Percentiles rank a stretch among this genome's conserved stretches.
Evolutionary conservation across 768 basidiomycete species (phyloP).

Genomic region (Tremella mesenterica): DNA sequence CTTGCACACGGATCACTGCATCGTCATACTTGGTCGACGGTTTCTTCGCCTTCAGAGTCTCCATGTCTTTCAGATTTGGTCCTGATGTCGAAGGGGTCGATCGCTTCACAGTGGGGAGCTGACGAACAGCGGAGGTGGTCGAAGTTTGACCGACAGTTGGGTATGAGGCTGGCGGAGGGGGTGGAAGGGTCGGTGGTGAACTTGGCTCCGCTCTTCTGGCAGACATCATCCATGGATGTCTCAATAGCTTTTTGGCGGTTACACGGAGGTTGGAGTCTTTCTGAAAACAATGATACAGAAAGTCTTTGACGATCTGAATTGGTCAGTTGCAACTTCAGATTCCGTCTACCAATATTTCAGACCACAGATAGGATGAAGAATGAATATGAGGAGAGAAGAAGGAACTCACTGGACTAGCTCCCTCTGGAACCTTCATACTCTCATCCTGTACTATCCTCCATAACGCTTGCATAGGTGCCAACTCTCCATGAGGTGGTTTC

Average conservation of each 20-base stretch:
- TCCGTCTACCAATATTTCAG: background rate
- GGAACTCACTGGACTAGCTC: slow-evolving; percentile 60
- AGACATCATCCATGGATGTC: slow-evolving; percentile 92
- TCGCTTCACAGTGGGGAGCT: background rate
- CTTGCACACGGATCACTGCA: slow-evolving; percentile 86
- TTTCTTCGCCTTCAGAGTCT: slow-evolving; percentile 44
- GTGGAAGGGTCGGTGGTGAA: background rate
- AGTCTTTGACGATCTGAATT: slow-evolving; percentile 77
- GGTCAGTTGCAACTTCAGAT: background rate
- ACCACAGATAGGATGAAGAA: background rate
- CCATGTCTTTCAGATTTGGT: slow-evolving; percentile 31
- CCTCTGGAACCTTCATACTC: slow-evolving; percentile 90
- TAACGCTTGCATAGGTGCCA: slow-evolving; percentile 96
- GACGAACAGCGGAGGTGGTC: background rate
- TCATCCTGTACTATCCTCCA: slow-evolving; percentile 99
- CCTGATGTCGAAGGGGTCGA: background rate
- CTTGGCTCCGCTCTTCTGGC: slow-evolving; percentile 55
- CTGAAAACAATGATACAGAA: slow-evolving; percentile 94
- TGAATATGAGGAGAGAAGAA: background rate
- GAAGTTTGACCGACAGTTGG: background rate
- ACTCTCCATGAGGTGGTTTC: slow-evolving; percentile 87
- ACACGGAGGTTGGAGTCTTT: slow-evolving; percentile 93
- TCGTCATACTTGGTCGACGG: slow-evolving; percentile 68
- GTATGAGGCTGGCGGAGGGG: background rate
- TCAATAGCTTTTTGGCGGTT: slow-evolving; percentile 81